These are phyloP conservation scores for Phoenix roebelenii DNA, from an alignment of 176 grass and related monocot genomes.

Conservation along the genomic window DNA sequence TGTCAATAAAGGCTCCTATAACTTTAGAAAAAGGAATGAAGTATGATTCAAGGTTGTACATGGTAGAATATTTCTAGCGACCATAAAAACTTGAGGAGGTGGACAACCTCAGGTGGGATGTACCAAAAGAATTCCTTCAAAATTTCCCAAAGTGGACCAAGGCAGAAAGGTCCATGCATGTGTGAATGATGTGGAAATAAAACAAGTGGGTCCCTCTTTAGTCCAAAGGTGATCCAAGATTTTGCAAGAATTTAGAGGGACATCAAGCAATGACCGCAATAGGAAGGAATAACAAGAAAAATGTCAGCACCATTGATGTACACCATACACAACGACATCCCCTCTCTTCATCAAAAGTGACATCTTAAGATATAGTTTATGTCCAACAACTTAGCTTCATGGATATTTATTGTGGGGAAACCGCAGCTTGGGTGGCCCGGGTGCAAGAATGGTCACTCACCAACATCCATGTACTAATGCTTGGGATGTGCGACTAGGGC, in stretches of 20 bases:
- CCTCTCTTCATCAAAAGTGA: slow-evolving; percentile 20
- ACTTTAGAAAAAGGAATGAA: slow-evolving; percentile 18
- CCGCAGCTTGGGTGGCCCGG: too few species aligned
- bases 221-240: too few species aligned
- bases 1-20: slow-evolving; percentile 19
- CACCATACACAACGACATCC: slow-evolving; percentile 10
- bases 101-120: not conserved
- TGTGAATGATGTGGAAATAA: too few species aligned
- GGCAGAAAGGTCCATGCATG: not conserved
- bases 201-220: too few species aligned
- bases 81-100: slow-evolving; percentile 3
- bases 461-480: too few species aligned
- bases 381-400: slow-evolving; percentile 19
- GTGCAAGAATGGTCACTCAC: too few species aligned
- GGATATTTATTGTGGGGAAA: not conserved
- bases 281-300: slow-evolving; percentile 28
- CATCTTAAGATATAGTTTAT: slow-evolving; percentile 24
- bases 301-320: slow-evolving; percentile 19
- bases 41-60: slow-evolving; percentile 23
- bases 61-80: not conserved
- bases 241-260: slow-evolving; percentile 13
- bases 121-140: too few species aligned
- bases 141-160: not conserved
- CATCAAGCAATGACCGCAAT: slow-evolving; percentile 23
- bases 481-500: too few species aligned